A percentile compares a stretch with the other conserved stretches of the same genome.
Conservation (phyloP, 129 eudicot genomes). For the Ambrosia trifida region DNA sequence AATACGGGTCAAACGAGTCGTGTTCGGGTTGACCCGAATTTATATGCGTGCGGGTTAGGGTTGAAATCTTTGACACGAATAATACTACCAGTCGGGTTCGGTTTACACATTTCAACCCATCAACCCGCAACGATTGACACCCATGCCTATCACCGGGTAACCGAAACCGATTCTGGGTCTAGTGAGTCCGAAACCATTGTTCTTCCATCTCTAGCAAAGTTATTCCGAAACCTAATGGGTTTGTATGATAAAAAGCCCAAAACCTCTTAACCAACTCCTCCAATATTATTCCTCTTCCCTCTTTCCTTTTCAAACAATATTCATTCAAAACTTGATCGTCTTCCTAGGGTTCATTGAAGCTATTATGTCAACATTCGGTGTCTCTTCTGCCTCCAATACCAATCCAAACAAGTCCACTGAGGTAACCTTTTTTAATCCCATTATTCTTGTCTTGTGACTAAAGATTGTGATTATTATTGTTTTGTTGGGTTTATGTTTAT, state of each 20-base stretch:
- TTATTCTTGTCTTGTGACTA: not conserved
- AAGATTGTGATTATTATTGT: not conserved
- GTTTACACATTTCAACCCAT: no score
- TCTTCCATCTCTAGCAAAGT: no score
- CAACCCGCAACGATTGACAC: no score
- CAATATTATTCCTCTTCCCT: not conserved
- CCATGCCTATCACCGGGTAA: no score
- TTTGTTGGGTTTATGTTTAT: conserved; percentile 5
- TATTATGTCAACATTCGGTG: conserved; percentile 53
- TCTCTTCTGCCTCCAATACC: conserved; percentile 38
- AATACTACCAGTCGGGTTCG: no score
- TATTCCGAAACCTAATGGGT: not conserved
- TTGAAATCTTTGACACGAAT: no score
- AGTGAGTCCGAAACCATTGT: no score
- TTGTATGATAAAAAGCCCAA: not conserved
- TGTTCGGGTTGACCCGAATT: no score
- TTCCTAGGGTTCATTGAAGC: not conserved
- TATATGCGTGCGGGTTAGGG: no score
- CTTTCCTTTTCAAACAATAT: conserved; percentile 6
- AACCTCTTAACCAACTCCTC: not conserved
- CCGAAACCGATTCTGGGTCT: no score
- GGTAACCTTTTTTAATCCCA: conserved; percentile 28
- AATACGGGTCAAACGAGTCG: no score
- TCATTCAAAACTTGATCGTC: not conserved
- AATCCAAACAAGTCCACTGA: conserved; percentile 70